These are phyloP conservation scores for Solanum ossicruentum DNA, from an alignment of 257 asterid species.

Conservation along the genomic window DNA sequence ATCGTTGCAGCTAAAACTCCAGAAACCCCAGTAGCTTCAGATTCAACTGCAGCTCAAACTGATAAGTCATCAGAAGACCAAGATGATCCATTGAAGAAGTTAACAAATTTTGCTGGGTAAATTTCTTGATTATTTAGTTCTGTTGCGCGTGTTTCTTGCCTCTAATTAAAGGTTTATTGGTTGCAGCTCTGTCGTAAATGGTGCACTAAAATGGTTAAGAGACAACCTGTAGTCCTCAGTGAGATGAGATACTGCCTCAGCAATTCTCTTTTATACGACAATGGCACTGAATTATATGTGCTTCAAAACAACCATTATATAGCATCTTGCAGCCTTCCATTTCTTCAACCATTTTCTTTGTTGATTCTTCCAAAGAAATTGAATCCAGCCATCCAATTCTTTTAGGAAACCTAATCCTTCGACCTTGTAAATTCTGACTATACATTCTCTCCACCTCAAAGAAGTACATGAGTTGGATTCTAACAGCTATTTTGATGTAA, in stretches of 20 bases:
- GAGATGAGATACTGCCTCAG: background rate
- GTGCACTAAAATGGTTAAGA: constrained; percentile 1
- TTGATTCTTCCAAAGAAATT: background rate
- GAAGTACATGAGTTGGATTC: background rate
- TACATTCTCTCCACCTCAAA: background rate
- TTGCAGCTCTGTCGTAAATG: background rate
- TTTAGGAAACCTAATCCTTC: background rate
- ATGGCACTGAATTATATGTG: background rate
- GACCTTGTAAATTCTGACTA: constrained; percentile 1
- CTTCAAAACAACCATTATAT: background rate
- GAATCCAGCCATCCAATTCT: background rate
- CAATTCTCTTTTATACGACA: background rate
- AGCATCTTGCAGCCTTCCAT: background rate
- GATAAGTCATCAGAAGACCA: constrained; percentile 42
- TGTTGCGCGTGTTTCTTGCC: background rate
- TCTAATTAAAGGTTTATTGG: background rate
- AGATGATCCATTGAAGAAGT: constrained; percentile 53
- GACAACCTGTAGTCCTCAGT: background rate
- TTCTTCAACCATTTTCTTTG: background rate
- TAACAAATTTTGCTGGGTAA: constrained; percentile 87
- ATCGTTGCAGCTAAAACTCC: constrained; percentile 36
- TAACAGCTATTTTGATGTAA: background rate
- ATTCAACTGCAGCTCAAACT: constrained; percentile 19
- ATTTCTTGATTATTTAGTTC: background rate
- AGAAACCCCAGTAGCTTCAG: constrained; percentile 28